These are phyloP conservation scores for Pythium grandisporangium DNA, from an alignment of 352 stramenopile species.

Conservation along the genomic window DNA sequence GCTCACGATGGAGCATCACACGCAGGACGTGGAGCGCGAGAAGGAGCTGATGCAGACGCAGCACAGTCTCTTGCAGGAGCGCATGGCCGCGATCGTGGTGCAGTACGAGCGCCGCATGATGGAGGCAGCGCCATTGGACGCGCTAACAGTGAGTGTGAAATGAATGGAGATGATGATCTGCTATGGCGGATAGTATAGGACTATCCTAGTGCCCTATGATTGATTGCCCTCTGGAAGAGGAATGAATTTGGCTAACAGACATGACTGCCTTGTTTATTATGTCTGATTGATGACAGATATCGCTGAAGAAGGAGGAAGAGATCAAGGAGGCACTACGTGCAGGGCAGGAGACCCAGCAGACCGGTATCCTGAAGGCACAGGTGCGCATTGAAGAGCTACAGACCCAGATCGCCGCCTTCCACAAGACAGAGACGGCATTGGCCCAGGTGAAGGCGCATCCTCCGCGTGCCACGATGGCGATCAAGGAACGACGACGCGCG, in stretches of 20 bases:
- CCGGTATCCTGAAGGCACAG: slow-evolving; percentile 24
- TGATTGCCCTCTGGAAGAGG: too few relatives aligned
- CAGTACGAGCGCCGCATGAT: slow-evolving; percentile 38
- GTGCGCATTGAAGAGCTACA: slow-evolving; percentile 32
- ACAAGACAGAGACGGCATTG: slow-evolving; percentile 71
- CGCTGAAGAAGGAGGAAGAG: slow-evolving; percentile 47
- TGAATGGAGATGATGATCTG: too few relatives aligned
- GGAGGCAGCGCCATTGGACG: too few relatives aligned
- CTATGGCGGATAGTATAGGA: too few relatives aligned
- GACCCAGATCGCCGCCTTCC: slow-evolving; percentile 44
- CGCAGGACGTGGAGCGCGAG: slow-evolving; percentile 9
- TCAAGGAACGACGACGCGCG: slow-evolving; percentile 48
- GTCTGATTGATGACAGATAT: too few relatives aligned
- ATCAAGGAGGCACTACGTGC: slow-evolving; percentile 24
- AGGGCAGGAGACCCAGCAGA: slow-evolving; percentile 32
- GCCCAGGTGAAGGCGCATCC: slow-evolving; percentile 60
- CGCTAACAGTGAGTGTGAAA: too few relatives aligned
- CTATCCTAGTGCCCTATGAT: too few relatives aligned
- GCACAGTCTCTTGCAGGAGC: slow-evolving; percentile 20
- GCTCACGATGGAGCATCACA: slow-evolving; percentile 20
- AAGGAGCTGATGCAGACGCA: slow-evolving; percentile 14
- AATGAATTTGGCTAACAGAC: too few relatives aligned
- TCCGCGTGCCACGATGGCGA: slow-evolving; percentile 46
- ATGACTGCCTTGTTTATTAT: neutral
- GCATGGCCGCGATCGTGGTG: slow-evolving; percentile 30